Evolutionary conservation across 1,284 basidiomycete genomes (phyloP).

Genomic region (Anthracocystis setariae): DNA sequence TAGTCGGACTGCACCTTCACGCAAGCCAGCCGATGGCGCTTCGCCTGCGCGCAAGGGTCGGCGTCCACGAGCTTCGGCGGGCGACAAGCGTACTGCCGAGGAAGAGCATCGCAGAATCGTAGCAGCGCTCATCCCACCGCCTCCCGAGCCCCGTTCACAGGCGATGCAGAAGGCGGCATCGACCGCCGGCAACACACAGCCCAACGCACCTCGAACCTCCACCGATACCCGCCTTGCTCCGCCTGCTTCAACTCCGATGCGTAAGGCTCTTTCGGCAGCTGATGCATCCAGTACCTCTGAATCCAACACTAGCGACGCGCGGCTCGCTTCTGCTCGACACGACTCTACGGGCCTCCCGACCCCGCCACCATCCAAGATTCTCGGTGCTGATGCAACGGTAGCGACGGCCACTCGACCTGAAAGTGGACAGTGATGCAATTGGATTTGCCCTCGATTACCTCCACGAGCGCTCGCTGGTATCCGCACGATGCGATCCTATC

Average conservation of each 20-base stretch:
- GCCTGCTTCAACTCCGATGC: conserved; percentile 34
- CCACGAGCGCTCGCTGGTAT: background rate
- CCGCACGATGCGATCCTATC: background rate
- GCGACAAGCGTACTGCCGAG: conserved; percentile 37
- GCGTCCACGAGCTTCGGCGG: conserved; percentile 44
- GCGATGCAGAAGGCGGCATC: conserved; percentile 42
- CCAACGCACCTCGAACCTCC: conserved; percentile 16
- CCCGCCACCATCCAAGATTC: conserved; percentile 48
- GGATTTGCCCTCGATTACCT: background rate
- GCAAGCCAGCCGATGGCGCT: conserved; percentile 34
- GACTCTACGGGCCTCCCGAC: conserved; percentile 35
- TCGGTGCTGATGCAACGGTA: conserved; percentile 10
- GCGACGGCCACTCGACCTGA: background rate
- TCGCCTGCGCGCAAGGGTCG: conserved; percentile 32
- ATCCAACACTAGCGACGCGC: conserved; percentile 20
- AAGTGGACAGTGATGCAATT: background rate
- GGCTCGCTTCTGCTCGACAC: conserved; percentile 12
- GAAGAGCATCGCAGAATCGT: conserved; percentile 43
- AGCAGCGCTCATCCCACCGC: conserved; percentile 41
- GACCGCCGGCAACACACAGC: conserved; percentile 19
- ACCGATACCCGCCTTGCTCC: conserved; percentile 17
- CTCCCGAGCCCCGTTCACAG: conserved; percentile 33
- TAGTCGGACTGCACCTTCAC: conserved; percentile 45
- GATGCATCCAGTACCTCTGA: conserved; percentile 15
- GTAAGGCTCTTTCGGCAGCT: conserved; percentile 30